Base-by-base conservation (phyloP, 2,329 filamentous ascomycete genomes). In the Fusarium sp. region DNA sequence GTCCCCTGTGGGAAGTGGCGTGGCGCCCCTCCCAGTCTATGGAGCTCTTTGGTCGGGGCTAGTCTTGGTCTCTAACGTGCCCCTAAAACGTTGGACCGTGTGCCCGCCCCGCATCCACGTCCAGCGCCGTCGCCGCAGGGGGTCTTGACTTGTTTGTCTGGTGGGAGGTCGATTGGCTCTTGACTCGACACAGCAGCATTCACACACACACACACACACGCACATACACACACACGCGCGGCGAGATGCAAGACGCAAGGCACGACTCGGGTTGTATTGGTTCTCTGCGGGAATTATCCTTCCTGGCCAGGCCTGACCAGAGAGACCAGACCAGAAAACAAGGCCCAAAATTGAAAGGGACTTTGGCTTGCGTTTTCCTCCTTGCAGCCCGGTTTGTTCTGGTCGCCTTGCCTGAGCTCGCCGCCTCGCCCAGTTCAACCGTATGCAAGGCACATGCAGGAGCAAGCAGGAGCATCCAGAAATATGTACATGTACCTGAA, bases 231-330 rank as follows among this genome's bases (percentile, higher is more conserved):
- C 52, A 56, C n/a, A 43, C 40, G 2, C 40, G 40, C 58, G n/a
- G 68, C 30, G n/a, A 64, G 65, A 33, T 40, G 64, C 43, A 66
- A 47, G 59, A 70, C 70, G 54, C 66, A 73, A 73, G 70, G 70
- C 66, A 73, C 71, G 63, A 73, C 63, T 74, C 67, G 56, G 70
- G 70, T 37, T 59, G 71, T 68, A 73, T 73, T 73, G 71, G 71
- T 27, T 30, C 47, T 68, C 56, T 73, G 67, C 71, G 67, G 71
- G 71, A 68, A 71, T 71, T 73, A 62, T 66, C 20, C 32, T 22
- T 20, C 43, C 47, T 12, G 32, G n/a, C 63, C 63, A 62, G 62
- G 69, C 70, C 69, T 56, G 37, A 52, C n/a, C 32, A 40, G 40
- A 7, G 33, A 7, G 33, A 35, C 63, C 63, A 60, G 60, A 66